Evolutionary conservation across 2,329 filamentous ascomycete genomes (phyloP).

Genomic region (Mycosphaerelloides madeirae): DNA sequence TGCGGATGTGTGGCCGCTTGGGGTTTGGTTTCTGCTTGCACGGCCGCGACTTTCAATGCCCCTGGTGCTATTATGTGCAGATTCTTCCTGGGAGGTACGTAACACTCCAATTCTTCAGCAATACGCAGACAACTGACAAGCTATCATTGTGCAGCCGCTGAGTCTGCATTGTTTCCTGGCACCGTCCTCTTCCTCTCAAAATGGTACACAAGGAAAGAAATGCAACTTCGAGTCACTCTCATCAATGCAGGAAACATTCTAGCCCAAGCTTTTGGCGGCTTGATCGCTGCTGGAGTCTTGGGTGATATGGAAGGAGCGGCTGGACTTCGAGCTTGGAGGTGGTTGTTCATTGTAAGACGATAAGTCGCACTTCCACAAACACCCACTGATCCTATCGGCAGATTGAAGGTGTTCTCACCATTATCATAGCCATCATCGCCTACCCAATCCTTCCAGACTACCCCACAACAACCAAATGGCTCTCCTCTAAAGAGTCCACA

Average conservation of each 20-base stretch:
- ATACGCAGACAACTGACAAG: neutral
- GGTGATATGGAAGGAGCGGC: slow-evolving; percentile 33
- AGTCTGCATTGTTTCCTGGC: slow-evolving; percentile 33
- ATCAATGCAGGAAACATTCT: slow-evolving; percentile 39
- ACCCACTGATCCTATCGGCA: neutral
- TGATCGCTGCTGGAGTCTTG: slow-evolving; percentile 34
- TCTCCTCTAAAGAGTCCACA: slow-evolving; percentile 30
- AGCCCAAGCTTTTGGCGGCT: slow-evolving; percentile 37
- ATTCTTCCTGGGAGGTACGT: slow-evolving; percentile 20
- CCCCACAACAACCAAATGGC: slow-evolving; percentile 35
- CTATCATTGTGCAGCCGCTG: neutral
- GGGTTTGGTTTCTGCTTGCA: slow-evolving; percentile 37
- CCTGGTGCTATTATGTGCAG: slow-evolving; percentile 6
- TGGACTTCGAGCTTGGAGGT: slow-evolving; percentile 37
- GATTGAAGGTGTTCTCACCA: slow-evolving; percentile 10
- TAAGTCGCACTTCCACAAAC: too few relatives aligned
- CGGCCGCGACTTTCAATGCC: slow-evolving; percentile 28
- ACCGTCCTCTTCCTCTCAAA: slow-evolving; percentile 33
- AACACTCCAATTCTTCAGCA: neutral
- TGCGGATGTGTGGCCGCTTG: slow-evolving; percentile 36
- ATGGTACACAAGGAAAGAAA: slow-evolving; percentile 37
- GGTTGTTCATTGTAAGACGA: slow-evolving; percentile 34
- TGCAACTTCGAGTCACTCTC: slow-evolving; percentile 36
- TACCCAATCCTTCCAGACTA: slow-evolving; percentile 22
- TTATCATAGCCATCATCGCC: slow-evolving; percentile 6